Conservation (phyloP, 768 basidiomycete genomes). For the Boletus pseudo-olivaceus region DNA sequence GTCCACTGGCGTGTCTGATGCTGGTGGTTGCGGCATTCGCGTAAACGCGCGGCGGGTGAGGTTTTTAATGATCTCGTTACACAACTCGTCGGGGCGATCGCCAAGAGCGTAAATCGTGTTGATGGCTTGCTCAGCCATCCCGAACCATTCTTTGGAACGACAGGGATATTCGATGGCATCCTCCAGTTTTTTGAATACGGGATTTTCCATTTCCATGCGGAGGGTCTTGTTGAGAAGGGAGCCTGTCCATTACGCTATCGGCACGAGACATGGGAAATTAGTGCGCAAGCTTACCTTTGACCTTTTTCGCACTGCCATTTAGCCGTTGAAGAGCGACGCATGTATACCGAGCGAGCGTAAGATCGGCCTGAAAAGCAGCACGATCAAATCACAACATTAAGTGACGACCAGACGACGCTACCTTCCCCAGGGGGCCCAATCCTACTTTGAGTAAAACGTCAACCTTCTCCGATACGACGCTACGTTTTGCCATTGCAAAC, state of each 20-base stretch:
- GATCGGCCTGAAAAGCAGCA: constrained; percentile 57
- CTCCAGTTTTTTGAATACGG: constrained; percentile 80
- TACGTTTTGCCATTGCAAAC: constrained; percentile 81
- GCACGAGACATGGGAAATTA: not conserved
- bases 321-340: constrained; percentile 90
- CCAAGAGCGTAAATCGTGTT: constrained; percentile 95
- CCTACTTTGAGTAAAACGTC: constrained; percentile 86
- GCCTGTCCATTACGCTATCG: constrained; percentile 41
- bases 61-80: constrained; percentile 75
- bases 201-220: constrained; percentile 82
- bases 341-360: constrained; percentile 88
- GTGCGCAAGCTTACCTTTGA: constrained; percentile 64
- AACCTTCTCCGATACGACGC: constrained; percentile 76
- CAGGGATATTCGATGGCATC: constrained; percentile 78
- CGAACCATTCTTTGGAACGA: constrained; percentile 91
- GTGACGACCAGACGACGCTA: constrained; percentile 27
- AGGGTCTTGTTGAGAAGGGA: constrained; percentile 85
- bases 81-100: constrained; percentile 86
- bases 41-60: constrained; percentile 73
- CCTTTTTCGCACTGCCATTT: constrained; percentile 93
- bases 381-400: not conserved
- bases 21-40: constrained; percentile 18
- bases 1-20: constrained; percentile 1
- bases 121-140: constrained; percentile 93
- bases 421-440: constrained; percentile 80